These are phyloP conservation scores for Lactarius hengduanensis DNA, from an alignment of 768 basidiomycete species.

Conservation along the genomic window DNA sequence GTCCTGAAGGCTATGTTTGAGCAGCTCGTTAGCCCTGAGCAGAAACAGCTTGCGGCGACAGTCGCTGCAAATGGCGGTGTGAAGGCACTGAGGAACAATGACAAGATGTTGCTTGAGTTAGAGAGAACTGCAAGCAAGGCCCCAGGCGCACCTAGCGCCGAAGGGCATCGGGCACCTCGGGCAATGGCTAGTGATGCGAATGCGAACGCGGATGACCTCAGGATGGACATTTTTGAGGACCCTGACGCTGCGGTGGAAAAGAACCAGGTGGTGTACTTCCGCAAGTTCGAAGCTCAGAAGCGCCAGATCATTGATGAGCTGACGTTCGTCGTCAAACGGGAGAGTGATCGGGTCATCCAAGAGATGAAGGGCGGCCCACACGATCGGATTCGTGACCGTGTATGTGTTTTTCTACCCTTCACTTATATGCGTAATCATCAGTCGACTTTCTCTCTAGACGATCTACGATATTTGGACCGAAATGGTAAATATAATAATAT, in stretches of 20 bases:
- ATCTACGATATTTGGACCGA: slow-evolving; percentile 30
- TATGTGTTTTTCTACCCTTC: neutral
- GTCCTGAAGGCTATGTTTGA: slow-evolving; percentile 25
- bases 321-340: slow-evolving; percentile 28
- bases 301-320: slow-evolving; percentile 21
- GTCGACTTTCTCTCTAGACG: neutral
- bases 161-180: neutral
- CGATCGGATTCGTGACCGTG: slow-evolving; percentile 17
- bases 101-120: slow-evolving; percentile 28
- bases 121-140: slow-evolving; percentile 25
- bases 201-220: neutral
- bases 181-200: neutral
- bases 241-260: slow-evolving; percentile 29
- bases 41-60: slow-evolving; percentile 12
- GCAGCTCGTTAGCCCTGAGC: slow-evolving; percentile 25
- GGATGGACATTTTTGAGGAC: slow-evolving; percentile 30
- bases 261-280: slow-evolving; percentile 27
- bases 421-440: neutral
- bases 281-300: slow-evolving; percentile 31
- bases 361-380: slow-evolving; percentile 32
- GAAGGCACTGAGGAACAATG: slow-evolving; percentile 26
- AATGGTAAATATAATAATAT: slow-evolving; percentile 27
- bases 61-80: slow-evolving; percentile 32
- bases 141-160: neutral
- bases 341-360: slow-evolving; percentile 25